phyloP scores from a whole-genome alignment of 305 asterid genomes.

The Euphrasia arctica region DNA sequence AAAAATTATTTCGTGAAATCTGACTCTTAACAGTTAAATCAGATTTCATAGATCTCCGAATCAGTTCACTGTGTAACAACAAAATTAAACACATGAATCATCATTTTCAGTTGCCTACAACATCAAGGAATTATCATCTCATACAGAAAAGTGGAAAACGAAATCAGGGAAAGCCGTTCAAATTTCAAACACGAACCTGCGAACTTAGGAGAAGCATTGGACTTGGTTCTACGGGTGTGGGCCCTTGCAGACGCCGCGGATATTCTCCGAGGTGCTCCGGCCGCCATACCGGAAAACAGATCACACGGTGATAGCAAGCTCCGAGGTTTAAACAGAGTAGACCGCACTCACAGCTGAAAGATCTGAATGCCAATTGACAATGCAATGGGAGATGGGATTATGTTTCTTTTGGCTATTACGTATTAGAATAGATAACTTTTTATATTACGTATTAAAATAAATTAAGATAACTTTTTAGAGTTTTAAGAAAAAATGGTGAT shows the following conservation, averaged over 20 bases:
- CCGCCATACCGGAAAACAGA: conserved; percentile 47
- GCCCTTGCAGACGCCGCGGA: conserved; percentile 92
- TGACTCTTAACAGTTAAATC: neutral
- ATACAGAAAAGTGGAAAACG: neutral
- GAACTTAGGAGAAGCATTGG: conserved; percentile 32
- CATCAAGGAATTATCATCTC: neutral
- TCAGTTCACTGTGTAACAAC: neutral
- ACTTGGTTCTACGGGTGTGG: conserved; percentile 70
- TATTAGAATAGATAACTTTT: too few relatives aligned
- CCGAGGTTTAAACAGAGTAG: neutral
- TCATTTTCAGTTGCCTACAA: neutral
- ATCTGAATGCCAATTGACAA: conserved; percentile 10
- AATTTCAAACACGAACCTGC: conserved; percentile 39
- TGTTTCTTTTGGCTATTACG: too few relatives aligned
- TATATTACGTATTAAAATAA: too few relatives aligned
- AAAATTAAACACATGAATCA: neutral
- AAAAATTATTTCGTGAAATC: neutral
- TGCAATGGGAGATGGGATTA: neutral
- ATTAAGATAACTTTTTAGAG: too few relatives aligned
- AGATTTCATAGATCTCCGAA: neutral
- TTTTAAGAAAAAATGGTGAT: too few relatives aligned
- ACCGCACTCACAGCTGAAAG: conserved; percentile 1
- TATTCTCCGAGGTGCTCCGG: conserved; percentile 52
- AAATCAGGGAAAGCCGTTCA: neutral
- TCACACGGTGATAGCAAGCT: neutral